Percentiles rank a stretch among this genome's conserved stretches.
Evolutionary conservation across 225 moss, liverwort and hornwort genomes (phyloP).

Genomic region (Anthoceros angustus): DNA sequence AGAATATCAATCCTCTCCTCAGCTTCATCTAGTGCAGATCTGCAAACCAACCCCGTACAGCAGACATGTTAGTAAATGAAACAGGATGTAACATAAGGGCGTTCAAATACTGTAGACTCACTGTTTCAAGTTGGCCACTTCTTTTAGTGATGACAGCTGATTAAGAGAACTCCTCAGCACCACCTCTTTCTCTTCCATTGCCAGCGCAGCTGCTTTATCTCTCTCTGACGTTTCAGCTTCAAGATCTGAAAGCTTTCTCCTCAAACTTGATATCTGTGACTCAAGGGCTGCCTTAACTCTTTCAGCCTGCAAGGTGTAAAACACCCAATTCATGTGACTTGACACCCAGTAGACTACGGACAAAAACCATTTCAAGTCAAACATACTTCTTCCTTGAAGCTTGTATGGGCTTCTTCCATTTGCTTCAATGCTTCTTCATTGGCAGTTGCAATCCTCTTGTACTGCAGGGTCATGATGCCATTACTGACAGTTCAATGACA

Average conservation of each 20-base stretch:
- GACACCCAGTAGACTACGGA: neutral
- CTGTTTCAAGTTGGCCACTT: constrained; percentile 35
- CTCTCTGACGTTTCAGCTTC: constrained; percentile 26
- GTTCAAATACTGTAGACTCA: constrained; percentile 14
- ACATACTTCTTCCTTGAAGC: constrained; percentile 66
- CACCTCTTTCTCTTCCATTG: constrained; percentile 34
- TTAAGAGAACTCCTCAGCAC: constrained; percentile 32
- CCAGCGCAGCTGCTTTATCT: neutral
- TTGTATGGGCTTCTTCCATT: constrained; percentile 72
- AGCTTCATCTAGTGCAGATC: constrained; percentile 41
- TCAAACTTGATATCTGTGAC: constrained; percentile 41
- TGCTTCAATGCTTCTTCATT: constrained; percentile 95
- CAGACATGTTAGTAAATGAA: neutral
- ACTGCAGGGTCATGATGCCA: constrained; percentile 24
- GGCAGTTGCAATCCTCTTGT: constrained; percentile 77
- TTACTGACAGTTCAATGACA: neutral
- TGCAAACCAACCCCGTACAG: constrained; percentile 6
- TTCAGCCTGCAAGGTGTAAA: constrained; percentile 40
- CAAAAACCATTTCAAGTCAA: neutral
- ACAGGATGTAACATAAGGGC: neutral
- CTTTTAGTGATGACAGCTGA: constrained; percentile 43
- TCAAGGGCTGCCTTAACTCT: constrained; percentile 63
- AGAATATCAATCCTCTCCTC: constrained; percentile 46
- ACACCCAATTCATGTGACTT: neutral
- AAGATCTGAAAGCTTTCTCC: constrained; percentile 35